These are phyloP conservation scores for Globisporangium emineosum DNA, from an alignment of 352 stramenopile species.

Conservation along the genomic window DNA sequence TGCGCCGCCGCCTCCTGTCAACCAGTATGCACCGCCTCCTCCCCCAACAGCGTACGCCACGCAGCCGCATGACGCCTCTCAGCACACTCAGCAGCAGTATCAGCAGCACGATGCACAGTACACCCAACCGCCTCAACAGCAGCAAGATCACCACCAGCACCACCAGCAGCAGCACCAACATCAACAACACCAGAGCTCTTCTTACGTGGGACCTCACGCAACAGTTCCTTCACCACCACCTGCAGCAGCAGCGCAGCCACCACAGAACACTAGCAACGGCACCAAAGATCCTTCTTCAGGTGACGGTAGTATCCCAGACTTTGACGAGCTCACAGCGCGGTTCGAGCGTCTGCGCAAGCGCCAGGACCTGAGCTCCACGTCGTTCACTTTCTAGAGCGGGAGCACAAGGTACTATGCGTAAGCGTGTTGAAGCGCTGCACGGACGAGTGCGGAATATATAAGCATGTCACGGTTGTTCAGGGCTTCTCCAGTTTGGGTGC, in stretches of 20 bases:
- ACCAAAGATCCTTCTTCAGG: slow-evolving; percentile 12
- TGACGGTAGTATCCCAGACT: slow-evolving; percentile 71
- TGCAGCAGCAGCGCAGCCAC: slow-evolving; percentile 8
- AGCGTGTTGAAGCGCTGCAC: background rate
- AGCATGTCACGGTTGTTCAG: background rate
- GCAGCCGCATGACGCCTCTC: slow-evolving; percentile 2
- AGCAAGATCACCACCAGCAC: slow-evolving; percentile 15
- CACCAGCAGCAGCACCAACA: slow-evolving; percentile 2
- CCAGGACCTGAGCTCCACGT: slow-evolving; percentile 57
- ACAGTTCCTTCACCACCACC: slow-evolving; percentile 1
- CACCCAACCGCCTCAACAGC: slow-evolving; percentile 16
- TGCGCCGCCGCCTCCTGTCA: slow-evolving; percentile 23
- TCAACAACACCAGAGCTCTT: slow-evolving; percentile 14
- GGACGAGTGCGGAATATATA: background rate
- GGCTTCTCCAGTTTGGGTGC: background rate
- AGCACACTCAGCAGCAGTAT: slow-evolving; percentile 15
- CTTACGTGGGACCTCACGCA: slow-evolving; percentile 13
- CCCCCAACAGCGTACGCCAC: slow-evolving; percentile 22
- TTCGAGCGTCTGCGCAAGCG: slow-evolving; percentile 89
- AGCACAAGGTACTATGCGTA: background rate
- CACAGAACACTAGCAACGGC: slow-evolving; percentile 4
- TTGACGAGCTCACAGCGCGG: slow-evolving; percentile 91
- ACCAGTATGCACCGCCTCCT: slow-evolving; percentile 9
- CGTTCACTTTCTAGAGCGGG: slow-evolving; percentile 61
- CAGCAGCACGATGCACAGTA: slow-evolving; percentile 15